These are phyloP conservation scores for Davidsoniella eucalypti DNA, from an alignment of 2,329 filamentous ascomycete species.

Conservation along the genomic window DNA sequence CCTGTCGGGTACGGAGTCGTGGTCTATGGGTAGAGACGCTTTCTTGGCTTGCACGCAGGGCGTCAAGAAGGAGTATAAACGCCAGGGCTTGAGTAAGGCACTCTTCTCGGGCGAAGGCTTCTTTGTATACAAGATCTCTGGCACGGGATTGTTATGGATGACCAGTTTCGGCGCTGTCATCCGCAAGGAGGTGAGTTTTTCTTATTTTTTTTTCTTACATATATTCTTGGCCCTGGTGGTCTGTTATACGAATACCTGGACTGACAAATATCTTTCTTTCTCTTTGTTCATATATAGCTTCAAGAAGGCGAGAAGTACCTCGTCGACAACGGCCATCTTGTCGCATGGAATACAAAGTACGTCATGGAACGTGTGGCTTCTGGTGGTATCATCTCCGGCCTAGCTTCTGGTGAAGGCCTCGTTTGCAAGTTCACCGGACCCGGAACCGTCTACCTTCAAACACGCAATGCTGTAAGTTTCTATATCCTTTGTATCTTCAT, in stretches of 20 bases:
- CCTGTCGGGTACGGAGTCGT: conserved; percentile 53
- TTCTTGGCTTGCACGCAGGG: conserved; percentile 77
- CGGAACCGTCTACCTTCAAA: conserved; percentile 84
- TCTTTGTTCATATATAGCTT: conserved; percentile 23
- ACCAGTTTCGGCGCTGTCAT: conserved; percentile 92
- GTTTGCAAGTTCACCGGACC: conserved; percentile 91
- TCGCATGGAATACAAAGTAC: conserved; percentile 96
- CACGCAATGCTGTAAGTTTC: conserved; percentile 55
- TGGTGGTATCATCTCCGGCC: conserved; percentile 79
- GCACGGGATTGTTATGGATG: conserved; percentile 71
- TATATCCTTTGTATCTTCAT: neutral
- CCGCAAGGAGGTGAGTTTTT: conserved; percentile 62
- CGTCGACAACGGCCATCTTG: conserved; percentile 81
- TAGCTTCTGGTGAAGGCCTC: conserved; percentile 69
- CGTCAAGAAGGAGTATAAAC: conserved; percentile 75
- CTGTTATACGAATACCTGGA: too few species aligned
- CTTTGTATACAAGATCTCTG: conserved; percentile 75
- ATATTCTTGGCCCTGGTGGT: too few species aligned
- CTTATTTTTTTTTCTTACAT: neutral
- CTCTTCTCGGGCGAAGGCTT: conserved; percentile 89
- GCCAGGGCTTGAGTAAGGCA: conserved; percentile 71
- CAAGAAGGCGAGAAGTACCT: conserved; percentile 69
- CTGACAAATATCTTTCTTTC: too few species aligned
- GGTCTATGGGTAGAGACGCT: conserved; percentile 74
- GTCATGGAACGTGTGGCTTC: conserved; percentile 77